Percentiles rank a stretch among this genome's conserved stretches.
These are phyloP conservation scores for Arthrobotrys entomopaga DNA, from an alignment of 2,329 filamentous ascomycete species.

Conservation along the genomic window DNA sequence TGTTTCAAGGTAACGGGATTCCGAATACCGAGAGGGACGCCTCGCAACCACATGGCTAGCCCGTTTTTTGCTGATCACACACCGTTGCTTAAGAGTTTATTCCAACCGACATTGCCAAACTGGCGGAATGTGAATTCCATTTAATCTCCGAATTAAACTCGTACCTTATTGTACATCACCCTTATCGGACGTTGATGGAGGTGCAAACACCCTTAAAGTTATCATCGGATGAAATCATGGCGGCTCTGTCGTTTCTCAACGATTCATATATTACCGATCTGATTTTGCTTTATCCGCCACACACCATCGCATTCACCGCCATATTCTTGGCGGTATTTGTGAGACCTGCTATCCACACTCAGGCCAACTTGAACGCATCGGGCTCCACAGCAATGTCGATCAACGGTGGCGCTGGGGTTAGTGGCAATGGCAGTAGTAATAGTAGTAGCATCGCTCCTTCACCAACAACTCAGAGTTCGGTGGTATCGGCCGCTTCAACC, in stretches of 20 bases:
- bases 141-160: constrained; percentile 91
- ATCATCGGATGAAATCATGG: constrained; percentile 78
- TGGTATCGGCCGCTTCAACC: constrained; percentile 48
- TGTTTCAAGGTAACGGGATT: constrained; percentile 75
- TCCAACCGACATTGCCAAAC: constrained; percentile 78
- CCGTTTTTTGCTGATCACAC: constrained; percentile 47
- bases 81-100: constrained; percentile 70
- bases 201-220: constrained; percentile 76
- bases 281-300: constrained; percentile 85
- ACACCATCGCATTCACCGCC: constrained; percentile 85
- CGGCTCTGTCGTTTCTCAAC: constrained; percentile 86
- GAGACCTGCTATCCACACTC: constrained; percentile 68
- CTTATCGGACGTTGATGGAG: constrained; percentile 81
- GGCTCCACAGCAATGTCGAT: constrained; percentile 59
- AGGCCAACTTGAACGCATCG: constrained; percentile 65
- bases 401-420: constrained; percentile 57
- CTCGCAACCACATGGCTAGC: constrained; percentile 45
- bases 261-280: constrained; percentile 93
- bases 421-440: constrained; percentile 56
- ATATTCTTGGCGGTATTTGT: constrained; percentile 86
- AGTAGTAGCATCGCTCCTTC: constrained; percentile 60
- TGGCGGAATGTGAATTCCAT: constrained; percentile 93
- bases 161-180: constrained; percentile 88
- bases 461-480: constrained; percentile 53
- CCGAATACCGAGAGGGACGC: constrained; percentile 13